Percentiles rank a stretch among this genome's conserved stretches.
Evolutionary conservation across 2,329 filamentous ascomycete species (phyloP).

Genomic region (Epichloe sibirici): DNA sequence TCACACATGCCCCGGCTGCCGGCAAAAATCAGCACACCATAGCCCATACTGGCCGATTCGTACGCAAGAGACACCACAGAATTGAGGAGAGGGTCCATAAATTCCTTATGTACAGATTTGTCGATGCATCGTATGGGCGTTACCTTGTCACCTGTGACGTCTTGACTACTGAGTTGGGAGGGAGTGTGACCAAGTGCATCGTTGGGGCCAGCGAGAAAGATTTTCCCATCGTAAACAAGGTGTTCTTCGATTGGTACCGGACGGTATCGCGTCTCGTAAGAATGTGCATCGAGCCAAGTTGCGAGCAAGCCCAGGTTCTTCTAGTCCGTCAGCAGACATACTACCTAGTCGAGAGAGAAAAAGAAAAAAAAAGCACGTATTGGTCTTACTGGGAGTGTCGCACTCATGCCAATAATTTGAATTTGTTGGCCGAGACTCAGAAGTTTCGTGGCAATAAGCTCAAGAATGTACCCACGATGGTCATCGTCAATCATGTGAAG

Average conservation of each 20-base stretch:
- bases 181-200: slow-evolving; percentile 45
- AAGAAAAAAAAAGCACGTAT: not conserved
- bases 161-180: slow-evolving; percentile 31
- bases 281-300: slow-evolving; percentile 57
- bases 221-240: slow-evolving; percentile 55
- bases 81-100: slow-evolving; percentile 54
- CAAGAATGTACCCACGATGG: slow-evolving; percentile 61
- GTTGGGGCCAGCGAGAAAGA: slow-evolving; percentile 49
- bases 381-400: slow-evolving; percentile 52
- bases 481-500: slow-evolving; percentile 75
- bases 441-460: slow-evolving; percentile 62
- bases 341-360: not conserved
- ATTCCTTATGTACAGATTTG: slow-evolving; percentile 45
- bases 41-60: slow-evolving; percentile 56
- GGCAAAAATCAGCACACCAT: slow-evolving; percentile 63
- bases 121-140: slow-evolving; percentile 37
- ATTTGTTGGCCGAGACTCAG: slow-evolving; percentile 53
- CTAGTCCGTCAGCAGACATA: not conserved
- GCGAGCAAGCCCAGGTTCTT: slow-evolving; percentile 60
- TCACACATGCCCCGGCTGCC: slow-evolving; percentile 58
- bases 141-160: slow-evolving; percentile 22
- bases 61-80: slow-evolving; percentile 57
- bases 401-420: slow-evolving; percentile 71
- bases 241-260: slow-evolving; percentile 68
- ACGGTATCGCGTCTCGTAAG: slow-evolving; percentile 59